Base-by-base conservation (phyloP, 768 basidiomycete species). In the Candolleomyces aberdarensis region DNA sequence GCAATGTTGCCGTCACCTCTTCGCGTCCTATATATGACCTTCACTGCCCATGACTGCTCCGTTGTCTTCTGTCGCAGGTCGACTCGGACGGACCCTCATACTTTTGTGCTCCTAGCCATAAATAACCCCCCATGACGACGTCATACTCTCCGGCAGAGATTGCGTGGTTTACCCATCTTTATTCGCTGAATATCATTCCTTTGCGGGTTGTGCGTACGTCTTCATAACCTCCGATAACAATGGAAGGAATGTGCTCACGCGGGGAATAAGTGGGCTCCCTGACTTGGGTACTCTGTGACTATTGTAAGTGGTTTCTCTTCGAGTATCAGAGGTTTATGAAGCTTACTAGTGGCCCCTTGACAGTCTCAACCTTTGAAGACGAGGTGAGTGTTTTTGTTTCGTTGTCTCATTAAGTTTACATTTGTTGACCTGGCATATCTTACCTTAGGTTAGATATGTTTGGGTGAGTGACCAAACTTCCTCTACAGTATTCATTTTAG, bases 211-310 rank as follows among this genome's bases (percentile, higher is more conserved):
- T 46, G 44, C 14, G 44, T 46, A 20, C 15, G 44, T 46, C 15
- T 7, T 46, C 26, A 26, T 26, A 26, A 26, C 26, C 3, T 26
- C 26, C 26, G 26, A 26, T 17, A 11, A 46, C 19, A 17, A 3
- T 46, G 5, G 6, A 20, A 17, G 6, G 17, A 20, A 17, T 20
- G 17, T 17, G 14, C 44, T 46, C 7, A 46, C 44, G 17, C 8
- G 44, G 7, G 4, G 6, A 46, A 11, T 17, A 17, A 46, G 44
- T 46, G 19, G 17, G 17, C 5, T 46, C 44, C 40, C 49, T 70
- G 15, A 64, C 64, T 6, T 70, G 67, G 69, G 67, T 69, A n/a
- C 22, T 67, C 19, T 64, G 68, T 56, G 69, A 69, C 47, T 69
- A 72, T 51, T 67, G 69, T 72, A 62, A 61, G 69, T 55, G 26